These are phyloP conservation scores for Flaveria linearis DNA, from an alignment of 129 eudicot genomes.

Conservation along the genomic window DNA sequence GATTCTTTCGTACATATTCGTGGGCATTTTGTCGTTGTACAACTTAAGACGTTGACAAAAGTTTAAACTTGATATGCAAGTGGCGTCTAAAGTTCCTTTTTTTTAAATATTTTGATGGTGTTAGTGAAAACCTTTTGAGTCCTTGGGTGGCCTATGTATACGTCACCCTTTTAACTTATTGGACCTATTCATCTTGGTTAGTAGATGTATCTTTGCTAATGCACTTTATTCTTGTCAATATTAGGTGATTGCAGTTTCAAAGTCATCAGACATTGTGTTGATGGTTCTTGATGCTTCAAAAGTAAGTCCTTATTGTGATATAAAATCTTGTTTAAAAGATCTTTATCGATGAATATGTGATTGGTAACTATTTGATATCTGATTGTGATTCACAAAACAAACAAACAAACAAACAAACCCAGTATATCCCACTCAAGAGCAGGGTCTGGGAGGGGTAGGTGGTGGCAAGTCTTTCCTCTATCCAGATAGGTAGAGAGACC, in stretches of 20 bases:
- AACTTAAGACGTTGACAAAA: background rate
- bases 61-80: background rate
- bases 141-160: constrained; percentile 8
- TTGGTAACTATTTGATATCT: constrained; percentile 9
- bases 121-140: background rate
- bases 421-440: too few species aligned
- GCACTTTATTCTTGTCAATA: constrained; percentile 17
- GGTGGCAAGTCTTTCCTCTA: too few species aligned
- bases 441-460: too few species aligned
- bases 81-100: background rate
- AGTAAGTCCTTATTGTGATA: constrained; percentile 54
- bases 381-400: background rate
- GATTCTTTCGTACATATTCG: background rate
- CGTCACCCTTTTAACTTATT: background rate
- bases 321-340: constrained; percentile 13
- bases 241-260: constrained; percentile 98
- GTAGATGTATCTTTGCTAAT: constrained; percentile 16
- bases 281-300: constrained; percentile 98
- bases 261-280: constrained; percentile 94
- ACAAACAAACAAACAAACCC: too few species aligned
- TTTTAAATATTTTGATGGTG: background rate
- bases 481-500: too few species aligned
- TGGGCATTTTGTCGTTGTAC: background rate
- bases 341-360: constrained; percentile 18
- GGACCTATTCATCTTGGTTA: constrained; percentile 18